Base-by-base conservation (phyloP, 345 rosid genomes). In the Microthlaspi erraticum region DNA sequence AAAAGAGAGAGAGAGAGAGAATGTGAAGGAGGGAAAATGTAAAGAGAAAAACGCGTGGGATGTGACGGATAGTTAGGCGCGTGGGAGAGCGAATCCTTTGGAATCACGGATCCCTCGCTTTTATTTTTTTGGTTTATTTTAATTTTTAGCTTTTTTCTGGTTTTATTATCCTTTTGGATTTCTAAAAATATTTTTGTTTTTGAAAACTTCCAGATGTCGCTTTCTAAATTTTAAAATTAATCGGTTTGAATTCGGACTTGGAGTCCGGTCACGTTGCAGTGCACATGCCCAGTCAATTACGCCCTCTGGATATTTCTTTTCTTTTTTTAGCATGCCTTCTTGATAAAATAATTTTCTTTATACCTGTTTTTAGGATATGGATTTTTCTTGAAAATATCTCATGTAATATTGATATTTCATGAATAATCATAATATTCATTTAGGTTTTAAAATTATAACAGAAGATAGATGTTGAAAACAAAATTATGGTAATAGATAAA, bases 81-180 rank as follows among this genome's bases (percentile, higher is more conserved):
- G 93, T 87, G 87, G 84, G 64, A 34, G 65, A 71, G 72, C 58
- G 71, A 77, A 77, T 50, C 61, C 83, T 54, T 71, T 45, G 84
- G 73, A 78, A 77, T 82, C 91, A 84, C 86, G 91, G 85, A 78
- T 73, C 61, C 73, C 80, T 77, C 53, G 77, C 84, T 37, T 59
- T 29, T 13, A 34, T 3, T 36, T 14, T 57, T 51, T 29, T n/a
- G 11, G 29, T 26, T 5, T 23, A 36, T 19, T 39, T 58, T 56
- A 20, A 32, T 20, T 64, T 56, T 45, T 63, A 53, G 54, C 57
- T 8, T 57, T 71, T 71, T 76, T 54, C 52, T 26, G 23, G 16
- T 46, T 68, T 44, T 19, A 26, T 26, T 19, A 7, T 11, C 13
- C 55, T 60, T 68, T 18, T 48, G 0, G 7, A 8, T 43, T 42